A percentile compares a stretch with the other conserved stretches of the same genome.
These are phyloP conservation scores for Trifolium repens DNA, from an alignment of 306 rosid species.

Conservation along the genomic window DNA sequence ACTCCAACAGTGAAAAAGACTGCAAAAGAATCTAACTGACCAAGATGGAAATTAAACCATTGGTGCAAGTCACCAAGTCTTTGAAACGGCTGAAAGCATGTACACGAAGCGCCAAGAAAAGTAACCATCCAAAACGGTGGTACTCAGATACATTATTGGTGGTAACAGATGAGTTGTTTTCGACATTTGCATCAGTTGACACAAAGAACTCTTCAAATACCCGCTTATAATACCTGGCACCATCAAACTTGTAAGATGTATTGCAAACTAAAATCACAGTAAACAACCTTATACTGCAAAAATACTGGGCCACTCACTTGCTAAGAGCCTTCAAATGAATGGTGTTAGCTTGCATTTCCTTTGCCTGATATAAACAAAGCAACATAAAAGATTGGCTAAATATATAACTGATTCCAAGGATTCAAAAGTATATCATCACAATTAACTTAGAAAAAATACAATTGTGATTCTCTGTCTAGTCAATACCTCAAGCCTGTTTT, in stretches of 20 bases:
- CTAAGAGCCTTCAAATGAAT: constrained; percentile 72
- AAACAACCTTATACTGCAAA: constrained; percentile 1
- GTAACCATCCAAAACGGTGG: constrained; percentile 98
- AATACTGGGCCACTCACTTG: constrained; percentile 65
- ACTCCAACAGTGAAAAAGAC: constrained; percentile 17
- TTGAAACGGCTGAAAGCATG: constrained; percentile 89
- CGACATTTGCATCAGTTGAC: constrained; percentile 60
- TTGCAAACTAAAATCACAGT: constrained; percentile 9
- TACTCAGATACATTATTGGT: constrained; percentile 63
- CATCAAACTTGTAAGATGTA: constrained; percentile 37
- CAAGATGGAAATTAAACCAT: constrained; percentile 88
- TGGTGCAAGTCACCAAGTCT: constrained; percentile 91
- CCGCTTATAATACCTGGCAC: constrained; percentile 78
- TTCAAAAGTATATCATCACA: constrained; percentile 2
- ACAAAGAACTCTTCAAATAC: constrained; percentile 80
- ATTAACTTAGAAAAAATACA: constrained; percentile 21
- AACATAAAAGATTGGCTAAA: constrained; percentile 42
- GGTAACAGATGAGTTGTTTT: constrained; percentile 50
- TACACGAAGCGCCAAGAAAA: constrained; percentile 93
- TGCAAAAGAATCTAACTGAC: constrained; percentile 55
- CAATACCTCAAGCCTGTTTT: constrained; percentile 86
- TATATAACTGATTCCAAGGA: constrained; percentile 8
- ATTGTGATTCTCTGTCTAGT: constrained; percentile 19
- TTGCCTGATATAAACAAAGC: constrained; percentile 57
- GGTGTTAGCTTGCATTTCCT: constrained; percentile 87